Evolutionary conservation across 306 rosid genomes (phyloP).

Genomic region (Citrullus mucosospermus): DNA sequence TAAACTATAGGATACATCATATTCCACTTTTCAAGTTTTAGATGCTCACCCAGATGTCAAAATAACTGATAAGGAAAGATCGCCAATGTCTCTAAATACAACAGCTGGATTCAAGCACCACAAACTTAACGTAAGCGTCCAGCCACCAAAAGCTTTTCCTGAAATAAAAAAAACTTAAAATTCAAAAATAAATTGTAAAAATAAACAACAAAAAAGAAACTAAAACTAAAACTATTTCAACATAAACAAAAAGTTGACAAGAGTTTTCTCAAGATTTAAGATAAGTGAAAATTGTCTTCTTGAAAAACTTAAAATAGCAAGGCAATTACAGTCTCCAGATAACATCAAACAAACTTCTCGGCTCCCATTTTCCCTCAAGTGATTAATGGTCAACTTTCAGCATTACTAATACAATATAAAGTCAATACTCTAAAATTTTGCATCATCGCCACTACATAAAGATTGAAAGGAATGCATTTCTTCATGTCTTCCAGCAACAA

Average conservation of each 20-base stretch:
- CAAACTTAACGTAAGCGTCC: conserved; percentile 77
- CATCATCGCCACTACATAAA: not conserved
- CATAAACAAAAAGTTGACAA: not conserved
- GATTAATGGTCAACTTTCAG: not conserved
- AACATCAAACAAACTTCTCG: not conserved
- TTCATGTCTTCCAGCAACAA: not conserved
- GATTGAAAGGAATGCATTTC: not conserved
- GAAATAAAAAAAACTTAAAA: conserved; percentile 9
- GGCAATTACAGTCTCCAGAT: not conserved
- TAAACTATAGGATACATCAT: not conserved
- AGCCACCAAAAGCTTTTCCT: conserved; percentile 56
- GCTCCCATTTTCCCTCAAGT: not conserved
- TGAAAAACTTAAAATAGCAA: not conserved
- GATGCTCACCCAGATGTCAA: conserved; percentile 78
- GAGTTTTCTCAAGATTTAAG: not conserved
- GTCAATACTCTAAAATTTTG: not conserved
- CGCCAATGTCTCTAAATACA: conserved; percentile 80
- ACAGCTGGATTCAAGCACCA: conserved; percentile 98
- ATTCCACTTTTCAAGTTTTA: not conserved
- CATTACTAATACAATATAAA: not conserved
- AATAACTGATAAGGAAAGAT: conserved; percentile 75
- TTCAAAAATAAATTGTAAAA: not conserved
- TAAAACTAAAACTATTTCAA: not conserved
- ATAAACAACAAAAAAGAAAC: too few species aligned
- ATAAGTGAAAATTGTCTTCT: not conserved